These are phyloP conservation scores for Elsinoe batatas DNA, from an alignment of 2,329 filamentous ascomycete species.

Conservation along the genomic window DNA sequence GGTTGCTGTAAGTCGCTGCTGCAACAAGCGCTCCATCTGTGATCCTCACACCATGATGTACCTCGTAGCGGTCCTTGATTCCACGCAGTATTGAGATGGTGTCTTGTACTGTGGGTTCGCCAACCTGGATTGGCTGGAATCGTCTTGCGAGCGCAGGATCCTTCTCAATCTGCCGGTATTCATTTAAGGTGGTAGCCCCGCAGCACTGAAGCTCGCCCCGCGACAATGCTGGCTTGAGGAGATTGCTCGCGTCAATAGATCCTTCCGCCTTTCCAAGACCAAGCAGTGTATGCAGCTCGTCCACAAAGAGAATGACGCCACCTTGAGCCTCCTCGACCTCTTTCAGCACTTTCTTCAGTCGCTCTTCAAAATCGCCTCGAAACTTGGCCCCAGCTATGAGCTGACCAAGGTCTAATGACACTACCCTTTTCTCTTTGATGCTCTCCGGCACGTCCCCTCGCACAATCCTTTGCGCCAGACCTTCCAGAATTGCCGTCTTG, in stretches of 20 bases:
- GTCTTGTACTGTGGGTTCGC: constrained; percentile 80
- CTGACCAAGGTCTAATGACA: constrained; percentile 78
- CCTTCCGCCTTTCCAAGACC: constrained; percentile 92
- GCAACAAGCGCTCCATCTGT: constrained; percentile 87
- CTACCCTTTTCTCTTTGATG: constrained; percentile 86
- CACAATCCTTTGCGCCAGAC: constrained; percentile 80
- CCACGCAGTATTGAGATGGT: constrained; percentile 92
- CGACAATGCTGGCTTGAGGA: constrained; percentile 87
- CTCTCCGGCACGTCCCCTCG: constrained; percentile 90
- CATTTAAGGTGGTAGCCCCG: constrained; percentile 83
- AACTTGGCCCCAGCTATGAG: constrained; percentile 95
- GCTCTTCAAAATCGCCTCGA: constrained; percentile 89
- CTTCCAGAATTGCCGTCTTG: constrained; percentile 89
- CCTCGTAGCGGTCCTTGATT: constrained; percentile 96
- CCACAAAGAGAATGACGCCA: constrained; percentile 86
- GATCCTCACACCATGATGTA: constrained; percentile 92
- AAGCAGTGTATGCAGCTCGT: constrained; percentile 84
- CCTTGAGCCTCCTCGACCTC: constrained; percentile 86
- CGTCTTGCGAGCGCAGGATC: constrained; percentile 84
- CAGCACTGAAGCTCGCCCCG: constrained; percentile 90
- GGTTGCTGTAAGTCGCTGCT: constrained; percentile 83
- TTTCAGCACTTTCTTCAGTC: constrained; percentile 79
- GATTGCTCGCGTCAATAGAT: constrained; percentile 90
- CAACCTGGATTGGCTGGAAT: constrained; percentile 92
- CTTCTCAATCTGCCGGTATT: constrained; percentile 91